Conservation (phyloP, 352 stramenopile genomes). For the Pilasporangium apinafurcum region DNA sequence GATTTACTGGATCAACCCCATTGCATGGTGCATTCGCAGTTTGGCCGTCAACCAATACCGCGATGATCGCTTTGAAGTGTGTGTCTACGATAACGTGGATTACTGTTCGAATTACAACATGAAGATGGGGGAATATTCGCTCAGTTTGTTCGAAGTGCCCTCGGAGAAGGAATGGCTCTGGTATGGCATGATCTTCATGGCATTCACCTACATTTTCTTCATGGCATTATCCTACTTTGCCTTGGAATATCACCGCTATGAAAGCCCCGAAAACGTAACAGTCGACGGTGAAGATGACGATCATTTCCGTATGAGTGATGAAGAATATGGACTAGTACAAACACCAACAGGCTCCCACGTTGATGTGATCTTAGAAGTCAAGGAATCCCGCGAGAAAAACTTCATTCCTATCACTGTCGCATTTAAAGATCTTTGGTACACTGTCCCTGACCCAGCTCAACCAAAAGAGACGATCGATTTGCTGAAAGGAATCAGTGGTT, state of each 20-base stretch:
- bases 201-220: constrained; percentile 20
- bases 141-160: constrained; percentile 18
- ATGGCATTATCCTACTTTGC: constrained; percentile 16
- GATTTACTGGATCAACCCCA: constrained; percentile 46
- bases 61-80: constrained; percentile 11
- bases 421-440: constrained; percentile 45
- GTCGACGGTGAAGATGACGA: constrained; percentile 6
- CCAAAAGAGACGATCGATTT: constrained; percentile 32
- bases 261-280: constrained; percentile 13
- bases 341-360: neutral
- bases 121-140: constrained; percentile 26
- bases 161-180: constrained; percentile 18
- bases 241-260: constrained; percentile 21
- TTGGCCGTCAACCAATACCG: constrained; percentile 24
- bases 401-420: constrained; percentile 31
- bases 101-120: constrained; percentile 16
- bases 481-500: constrained; percentile 53
- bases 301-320: neutral
- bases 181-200: constrained; percentile 15
- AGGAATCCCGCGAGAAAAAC: neutral
- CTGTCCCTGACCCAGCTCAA: constrained; percentile 16
- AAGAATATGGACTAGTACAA: neutral
- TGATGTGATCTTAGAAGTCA: neutral
- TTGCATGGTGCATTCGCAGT: constrained; percentile 26
- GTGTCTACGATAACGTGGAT: constrained; percentile 14